These are phyloP conservation scores for Dichomitus squalens DNA, from an alignment of 1,284 basidiomycete species.

Conservation along the genomic window DNA sequence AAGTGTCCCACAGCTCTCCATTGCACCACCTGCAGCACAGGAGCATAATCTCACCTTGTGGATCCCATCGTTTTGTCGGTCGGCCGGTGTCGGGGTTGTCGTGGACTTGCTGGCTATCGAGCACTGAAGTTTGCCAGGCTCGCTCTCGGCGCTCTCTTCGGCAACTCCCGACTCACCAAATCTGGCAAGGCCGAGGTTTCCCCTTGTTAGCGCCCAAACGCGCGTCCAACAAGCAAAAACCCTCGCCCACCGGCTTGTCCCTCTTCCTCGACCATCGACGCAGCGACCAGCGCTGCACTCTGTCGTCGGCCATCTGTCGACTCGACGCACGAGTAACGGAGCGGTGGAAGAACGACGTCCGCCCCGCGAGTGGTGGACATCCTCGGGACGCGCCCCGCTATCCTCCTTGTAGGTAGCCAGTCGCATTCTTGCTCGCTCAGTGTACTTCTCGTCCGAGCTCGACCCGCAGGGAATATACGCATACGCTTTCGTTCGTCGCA, in stretches of 20 bases:
- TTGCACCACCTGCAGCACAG: conserved; percentile 10
- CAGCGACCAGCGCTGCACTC: conserved; percentile 45
- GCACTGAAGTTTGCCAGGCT: conserved; percentile 10
- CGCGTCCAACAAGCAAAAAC: background rate
- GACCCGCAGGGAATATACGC: conserved; percentile 32
- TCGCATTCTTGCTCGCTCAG: conserved; percentile 25
- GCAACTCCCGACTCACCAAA: conserved; percentile 8
- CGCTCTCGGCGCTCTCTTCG: conserved; percentile 8
- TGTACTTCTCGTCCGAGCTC: conserved; percentile 27
- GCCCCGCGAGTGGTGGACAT: background rate
- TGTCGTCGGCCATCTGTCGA: conserved; percentile 34
- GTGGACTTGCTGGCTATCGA: conserved; percentile 22
- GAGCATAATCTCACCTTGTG: conserved; percentile 61
- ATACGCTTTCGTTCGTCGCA: background rate
- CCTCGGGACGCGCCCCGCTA: conserved; percentile 21
- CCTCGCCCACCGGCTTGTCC: background rate
- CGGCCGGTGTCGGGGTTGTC: conserved; percentile 35
- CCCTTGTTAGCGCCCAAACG: background rate
- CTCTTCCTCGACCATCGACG: conserved; percentile 39
- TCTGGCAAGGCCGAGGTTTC: background rate
- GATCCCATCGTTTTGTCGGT: conserved; percentile 64
- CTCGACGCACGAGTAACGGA: conserved; percentile 48
- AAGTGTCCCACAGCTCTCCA: conserved; percentile 17
- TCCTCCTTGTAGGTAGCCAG: conserved; percentile 26
- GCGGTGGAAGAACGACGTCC: conserved; percentile 41